Percentiles rank a stretch among this genome's conserved stretches.
Conservation (phyloP, 495 filamentous ascomycete genomes). For the Aspergillus biplanus region DNA sequence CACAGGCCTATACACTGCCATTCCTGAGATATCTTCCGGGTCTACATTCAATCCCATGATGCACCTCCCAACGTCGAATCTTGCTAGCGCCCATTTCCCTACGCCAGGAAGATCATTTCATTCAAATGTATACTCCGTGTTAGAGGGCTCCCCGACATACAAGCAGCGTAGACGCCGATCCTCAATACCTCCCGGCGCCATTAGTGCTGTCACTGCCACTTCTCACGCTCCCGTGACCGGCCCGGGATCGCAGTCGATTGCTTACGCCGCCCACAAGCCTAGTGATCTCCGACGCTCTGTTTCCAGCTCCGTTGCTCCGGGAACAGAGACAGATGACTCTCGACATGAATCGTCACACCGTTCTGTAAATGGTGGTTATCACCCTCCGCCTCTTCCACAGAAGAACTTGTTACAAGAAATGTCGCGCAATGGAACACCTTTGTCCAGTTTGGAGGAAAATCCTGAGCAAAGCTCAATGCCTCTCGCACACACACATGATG, state of each 20-base stretch:
- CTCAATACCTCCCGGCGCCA: constrained; percentile 78
- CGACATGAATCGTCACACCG: constrained; percentile 62
- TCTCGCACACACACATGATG: constrained; percentile 65
- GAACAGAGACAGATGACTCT: constrained; percentile 75
- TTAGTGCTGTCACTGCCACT: constrained; percentile 63
- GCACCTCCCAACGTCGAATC: constrained; percentile 85
- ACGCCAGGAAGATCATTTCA: constrained; percentile 68
- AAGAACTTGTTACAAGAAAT: constrained; percentile 79
- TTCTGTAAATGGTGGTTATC: constrained; percentile 57
- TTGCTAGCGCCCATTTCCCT: constrained; percentile 75
- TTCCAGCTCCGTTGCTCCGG: constrained; percentile 84
- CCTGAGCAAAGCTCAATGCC: constrained; percentile 68
- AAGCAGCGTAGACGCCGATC: constrained; percentile 94
- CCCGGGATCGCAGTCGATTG: constrained; percentile 37
- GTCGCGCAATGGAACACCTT: constrained; percentile 85
- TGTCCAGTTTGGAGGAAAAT: constrained; percentile 78
- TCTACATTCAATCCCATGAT: constrained; percentile 77
- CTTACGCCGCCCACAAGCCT: constrained; percentile 68
- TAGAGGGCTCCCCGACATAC: constrained; percentile 97
- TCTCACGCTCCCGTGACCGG: constrained; percentile 45
- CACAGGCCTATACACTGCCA: constrained; percentile 90
- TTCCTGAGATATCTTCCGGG: constrained; percentile 73
- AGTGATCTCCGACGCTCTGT: constrained; percentile 91
- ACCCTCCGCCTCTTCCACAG: constrained; percentile 68
- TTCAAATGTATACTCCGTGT: constrained; percentile 89